Conservation (phyloP, 1,139 yeast species). For the Yamadazyma dendronema region DNA sequence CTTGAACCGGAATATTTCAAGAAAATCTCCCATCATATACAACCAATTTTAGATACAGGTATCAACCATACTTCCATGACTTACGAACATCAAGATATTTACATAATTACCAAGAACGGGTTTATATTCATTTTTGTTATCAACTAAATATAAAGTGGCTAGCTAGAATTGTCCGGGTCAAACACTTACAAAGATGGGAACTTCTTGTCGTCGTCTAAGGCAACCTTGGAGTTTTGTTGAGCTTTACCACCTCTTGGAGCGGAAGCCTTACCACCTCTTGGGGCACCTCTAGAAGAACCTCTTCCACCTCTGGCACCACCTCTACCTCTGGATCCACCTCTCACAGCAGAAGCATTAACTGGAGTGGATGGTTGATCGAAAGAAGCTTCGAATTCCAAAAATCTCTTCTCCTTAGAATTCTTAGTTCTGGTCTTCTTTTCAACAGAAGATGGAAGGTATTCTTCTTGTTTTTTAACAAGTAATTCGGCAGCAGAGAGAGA, state of each 20-base stretch:
- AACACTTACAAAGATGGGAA: conserved; percentile 54
- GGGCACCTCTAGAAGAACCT: conserved; percentile 27
- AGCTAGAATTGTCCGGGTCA: neutral
- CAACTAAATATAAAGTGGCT: conserved; percentile 6
- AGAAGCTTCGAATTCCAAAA: conserved; percentile 63
- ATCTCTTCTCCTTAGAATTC: conserved; percentile 66
- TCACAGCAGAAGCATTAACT: neutral
- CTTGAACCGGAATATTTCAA: neutral
- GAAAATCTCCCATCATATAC: neutral
- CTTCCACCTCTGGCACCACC: conserved; percentile 23
- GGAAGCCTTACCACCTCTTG: conserved; percentile 19
- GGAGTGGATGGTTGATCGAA: conserved; percentile 51
- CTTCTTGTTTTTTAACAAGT: conserved; percentile 57
- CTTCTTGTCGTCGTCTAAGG: conserved; percentile 54
- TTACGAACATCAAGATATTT: conserved; percentile 6
- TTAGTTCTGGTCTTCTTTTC: conserved; percentile 61
- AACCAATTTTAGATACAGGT: conserved; percentile 8
- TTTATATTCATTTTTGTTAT: conserved; percentile 13
- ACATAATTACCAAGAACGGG: conserved; percentile 8
- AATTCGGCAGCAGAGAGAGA: conserved; percentile 64
- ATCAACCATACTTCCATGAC: conserved; percentile 11
- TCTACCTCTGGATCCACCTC: conserved; percentile 14
- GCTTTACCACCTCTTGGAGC: conserved; percentile 16
- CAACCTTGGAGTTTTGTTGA: conserved; percentile 24
- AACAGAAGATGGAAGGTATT: conserved; percentile 53